A percentile compares a stretch with the other conserved stretches of the same genome.
phyloP scores from a whole-genome alignment of 257 asterid genomes.

The Penstemon eatonii region DNA sequence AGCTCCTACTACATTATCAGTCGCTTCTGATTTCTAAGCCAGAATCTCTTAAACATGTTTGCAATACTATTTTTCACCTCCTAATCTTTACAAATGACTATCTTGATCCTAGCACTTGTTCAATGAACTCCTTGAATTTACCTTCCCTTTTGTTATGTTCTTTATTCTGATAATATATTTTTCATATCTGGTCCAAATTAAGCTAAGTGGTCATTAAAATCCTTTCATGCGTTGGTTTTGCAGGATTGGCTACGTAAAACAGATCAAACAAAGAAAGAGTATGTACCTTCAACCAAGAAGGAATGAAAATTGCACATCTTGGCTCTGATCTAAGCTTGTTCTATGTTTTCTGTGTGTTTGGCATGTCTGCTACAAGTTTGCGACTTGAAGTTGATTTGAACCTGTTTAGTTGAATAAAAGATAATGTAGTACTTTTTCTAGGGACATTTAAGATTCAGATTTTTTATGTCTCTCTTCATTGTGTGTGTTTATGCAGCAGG shows the following conservation, averaged over 20 bases:
- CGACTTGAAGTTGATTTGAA: neutral
- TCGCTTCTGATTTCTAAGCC: neutral
- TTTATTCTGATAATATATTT: neutral
- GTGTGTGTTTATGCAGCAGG: constrained; percentile 7
- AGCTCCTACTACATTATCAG: neutral
- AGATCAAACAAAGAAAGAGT: constrained; percentile 45
- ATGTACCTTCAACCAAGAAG: constrained; percentile 43
- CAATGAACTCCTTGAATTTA: neutral
- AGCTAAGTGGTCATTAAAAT: constrained; percentile 3
- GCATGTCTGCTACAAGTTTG: constrained; percentile 15
- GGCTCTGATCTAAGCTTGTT: constrained; percentile 11
- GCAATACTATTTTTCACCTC: neutral
- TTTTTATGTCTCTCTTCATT: neutral
- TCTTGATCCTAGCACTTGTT: neutral
- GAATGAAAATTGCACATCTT: constrained; percentile 17
- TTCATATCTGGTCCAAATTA: too few relatives aligned
- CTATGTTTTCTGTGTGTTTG: constrained; percentile 21
- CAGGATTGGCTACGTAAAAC: constrained; percentile 56
- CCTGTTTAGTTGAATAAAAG: constrained; percentile 32
- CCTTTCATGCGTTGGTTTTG: neutral
- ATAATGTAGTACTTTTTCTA: neutral
- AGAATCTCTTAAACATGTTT: neutral
- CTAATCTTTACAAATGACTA: neutral
- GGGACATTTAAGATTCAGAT: neutral
- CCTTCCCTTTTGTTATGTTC: neutral